phyloP scores from a whole-genome alignment of 2,329 filamentous ascomycete species.

The Cadophora malorum region DNA sequence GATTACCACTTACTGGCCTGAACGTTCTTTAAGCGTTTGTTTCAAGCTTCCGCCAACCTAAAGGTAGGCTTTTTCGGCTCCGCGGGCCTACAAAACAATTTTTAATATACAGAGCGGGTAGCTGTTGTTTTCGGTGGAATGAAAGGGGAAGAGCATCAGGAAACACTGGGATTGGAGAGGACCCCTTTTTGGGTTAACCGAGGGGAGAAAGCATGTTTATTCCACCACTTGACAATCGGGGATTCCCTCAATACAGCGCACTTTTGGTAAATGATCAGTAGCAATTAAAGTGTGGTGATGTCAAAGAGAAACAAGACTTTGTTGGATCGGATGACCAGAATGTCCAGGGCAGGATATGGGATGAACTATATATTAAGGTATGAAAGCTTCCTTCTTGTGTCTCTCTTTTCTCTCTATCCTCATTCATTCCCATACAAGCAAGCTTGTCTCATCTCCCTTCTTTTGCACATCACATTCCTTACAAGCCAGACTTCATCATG shows the following conservation, averaged over 20 bases:
- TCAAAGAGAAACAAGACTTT: slow-evolving; percentile 3
- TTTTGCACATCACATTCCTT: background rate
- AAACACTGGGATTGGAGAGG: background rate
- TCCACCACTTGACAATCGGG: slow-evolving; percentile 7
- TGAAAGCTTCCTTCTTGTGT: background rate
- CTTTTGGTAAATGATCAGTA: background rate
- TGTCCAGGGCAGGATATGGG: background rate
- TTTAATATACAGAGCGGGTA: slow-evolving; percentile 1
- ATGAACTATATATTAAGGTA: slow-evolving; percentile 1
- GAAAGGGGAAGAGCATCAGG: background rate
- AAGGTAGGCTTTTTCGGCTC: background rate
- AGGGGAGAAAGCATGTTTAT: background rate
- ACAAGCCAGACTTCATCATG: slow-evolving; percentile 36
- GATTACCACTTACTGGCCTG: too few species aligned
- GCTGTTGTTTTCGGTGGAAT: slow-evolving; percentile 9
- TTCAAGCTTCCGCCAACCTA: background rate
- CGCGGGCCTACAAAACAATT: background rate
- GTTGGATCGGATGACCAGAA: background rate
- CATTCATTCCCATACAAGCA: background rate
- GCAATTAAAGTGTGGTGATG: slow-evolving; percentile 7
- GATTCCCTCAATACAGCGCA: background rate
- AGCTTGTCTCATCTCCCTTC: background rate
- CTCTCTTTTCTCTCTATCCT: background rate
- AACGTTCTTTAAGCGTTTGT: background rate
- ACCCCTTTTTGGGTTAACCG: background rate